Evolutionary conservation across 2,329 filamentous ascomycete species (phyloP), one percentile per base, ranked within the genome.

Genomic region (Microthyrium microscopicum): DNA sequence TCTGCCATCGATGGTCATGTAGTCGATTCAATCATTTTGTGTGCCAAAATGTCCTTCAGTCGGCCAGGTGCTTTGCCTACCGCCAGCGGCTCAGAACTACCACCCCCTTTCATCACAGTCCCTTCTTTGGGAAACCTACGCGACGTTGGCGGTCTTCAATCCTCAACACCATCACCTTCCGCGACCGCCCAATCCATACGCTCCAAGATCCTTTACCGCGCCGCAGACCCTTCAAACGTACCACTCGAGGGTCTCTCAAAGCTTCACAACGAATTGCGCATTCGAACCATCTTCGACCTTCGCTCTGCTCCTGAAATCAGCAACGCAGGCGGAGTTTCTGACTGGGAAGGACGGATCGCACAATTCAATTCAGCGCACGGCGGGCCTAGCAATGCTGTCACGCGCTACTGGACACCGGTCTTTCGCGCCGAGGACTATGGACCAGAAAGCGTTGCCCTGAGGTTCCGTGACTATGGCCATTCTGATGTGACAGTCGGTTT

Each of bases 231-330:
- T 5, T 29, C 17, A 17, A 24, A 29, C 15, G 18, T 25, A 5
- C 19, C 32, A 2, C 17, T 21, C 18, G 30, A 31, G 12, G 29
- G 30, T 20, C 5, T 38, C 7, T 18, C 13, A 18, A 33, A 33
- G 7, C 12, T 33, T 11, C 33, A 38, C 33, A 33, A 58, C 20
- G 43, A 50, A 4, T 56, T 81, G 34, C 64, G 67, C n/a, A 68
- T 87, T 42, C 63, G 58, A 17, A 60, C 65, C 40, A 64, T 80
- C 33, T 84, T 73, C 49, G 78, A 84, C 55, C 58, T 84, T 7
- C 66, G 79, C 35, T 36, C 31, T 6, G 29, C 21, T n/a, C 35
- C 35, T 13, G 35, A 37, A 26, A 33, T 37, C 24, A 30, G 28
- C 13, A 18, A 26, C n/a, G 51, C 54, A 18, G 51, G 43, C 1